Conservation (phyloP, 495 filamentous ascomycete species). For the Daldinia caldariorum region DNA sequence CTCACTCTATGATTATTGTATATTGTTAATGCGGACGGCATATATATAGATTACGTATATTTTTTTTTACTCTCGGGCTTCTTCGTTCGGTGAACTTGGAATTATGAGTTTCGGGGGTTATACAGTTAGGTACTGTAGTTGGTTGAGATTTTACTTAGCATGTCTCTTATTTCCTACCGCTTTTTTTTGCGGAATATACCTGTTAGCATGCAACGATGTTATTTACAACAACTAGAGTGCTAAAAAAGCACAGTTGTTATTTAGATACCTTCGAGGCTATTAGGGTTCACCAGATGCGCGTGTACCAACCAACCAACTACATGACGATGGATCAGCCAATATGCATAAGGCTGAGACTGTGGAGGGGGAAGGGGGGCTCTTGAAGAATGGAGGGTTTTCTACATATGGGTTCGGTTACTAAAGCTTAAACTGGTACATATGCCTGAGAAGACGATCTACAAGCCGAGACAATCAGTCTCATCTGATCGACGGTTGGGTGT, state of each 20-base stretch:
- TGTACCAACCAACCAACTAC: not conserved
- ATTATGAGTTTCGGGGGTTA: not conserved
- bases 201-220: not conserved
- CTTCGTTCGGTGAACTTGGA: not conserved
- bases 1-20: constrained; percentile 19
- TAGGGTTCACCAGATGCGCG: not conserved
- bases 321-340: not conserved
- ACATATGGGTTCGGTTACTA: not conserved
- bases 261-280: not conserved
- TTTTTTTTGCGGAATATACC: not conserved
- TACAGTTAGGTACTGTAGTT: no score
- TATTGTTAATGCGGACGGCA: constrained; percentile 36
- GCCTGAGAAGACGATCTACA: not conserved
- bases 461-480: not conserved
- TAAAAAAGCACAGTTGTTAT: no score
- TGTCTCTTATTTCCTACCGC: not conserved
- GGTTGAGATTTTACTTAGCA: not conserved
- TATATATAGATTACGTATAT: constrained; percentile 8
- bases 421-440: not conserved
- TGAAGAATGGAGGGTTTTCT: not conserved
- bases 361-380: not conserved
- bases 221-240: not conserved
- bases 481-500: not conserved
- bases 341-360: constrained; percentile 8
- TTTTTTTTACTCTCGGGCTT: not conserved